Conservation (phyloP, 306 rosid species). For the Fagus crenata region DNA sequence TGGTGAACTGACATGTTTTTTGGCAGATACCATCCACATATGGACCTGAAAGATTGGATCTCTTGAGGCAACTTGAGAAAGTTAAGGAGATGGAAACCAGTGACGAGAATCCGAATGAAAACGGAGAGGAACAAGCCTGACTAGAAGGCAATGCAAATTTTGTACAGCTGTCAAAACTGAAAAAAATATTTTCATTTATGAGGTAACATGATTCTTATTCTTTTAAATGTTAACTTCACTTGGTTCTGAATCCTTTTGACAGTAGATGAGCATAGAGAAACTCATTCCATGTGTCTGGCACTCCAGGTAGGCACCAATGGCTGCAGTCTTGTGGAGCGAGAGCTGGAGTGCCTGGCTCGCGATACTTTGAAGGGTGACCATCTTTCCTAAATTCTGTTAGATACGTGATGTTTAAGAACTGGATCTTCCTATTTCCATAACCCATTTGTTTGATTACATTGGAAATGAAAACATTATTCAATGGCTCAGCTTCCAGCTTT, state of each 20-base stretch:
- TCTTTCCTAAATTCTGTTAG: constrained; percentile 78
- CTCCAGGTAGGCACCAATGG: constrained; percentile 98
- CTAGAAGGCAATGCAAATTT: constrained; percentile 36
- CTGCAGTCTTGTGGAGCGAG: constrained; percentile 91
- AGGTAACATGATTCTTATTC: constrained; percentile 26
- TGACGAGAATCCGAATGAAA: constrained; percentile 49
- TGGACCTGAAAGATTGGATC: constrained; percentile 91
- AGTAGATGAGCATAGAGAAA: constrained; percentile 68
- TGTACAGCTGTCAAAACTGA: constrained; percentile 43
- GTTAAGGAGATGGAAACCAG: constrained; percentile 73
- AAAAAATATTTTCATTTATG: constrained; percentile 33
- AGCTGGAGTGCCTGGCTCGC: constrained; percentile 76
- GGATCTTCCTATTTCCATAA: constrained; percentile 49
- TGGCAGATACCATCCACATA: constrained; percentile 93
- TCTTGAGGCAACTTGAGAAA: constrained; percentile 90
- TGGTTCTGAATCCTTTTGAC: constrained; percentile 52
- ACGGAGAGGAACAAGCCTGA: constrained; percentile 56
- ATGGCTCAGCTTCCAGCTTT: constrained; percentile 58
- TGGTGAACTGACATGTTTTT: constrained; percentile 17
- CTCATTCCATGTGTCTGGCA: constrained; percentile 96
- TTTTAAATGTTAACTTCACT: constrained; percentile 21
- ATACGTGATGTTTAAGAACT: constrained; percentile 79
- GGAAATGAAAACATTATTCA: constrained; percentile 53
- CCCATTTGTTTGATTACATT: constrained; percentile 63
- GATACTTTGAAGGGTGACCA: constrained; percentile 88